Evolutionary conservation across 768 basidiomycete genomes (phyloP), one percentile per base, ranked within the genome.

Genomic region (Tylopilus sp.): DNA sequence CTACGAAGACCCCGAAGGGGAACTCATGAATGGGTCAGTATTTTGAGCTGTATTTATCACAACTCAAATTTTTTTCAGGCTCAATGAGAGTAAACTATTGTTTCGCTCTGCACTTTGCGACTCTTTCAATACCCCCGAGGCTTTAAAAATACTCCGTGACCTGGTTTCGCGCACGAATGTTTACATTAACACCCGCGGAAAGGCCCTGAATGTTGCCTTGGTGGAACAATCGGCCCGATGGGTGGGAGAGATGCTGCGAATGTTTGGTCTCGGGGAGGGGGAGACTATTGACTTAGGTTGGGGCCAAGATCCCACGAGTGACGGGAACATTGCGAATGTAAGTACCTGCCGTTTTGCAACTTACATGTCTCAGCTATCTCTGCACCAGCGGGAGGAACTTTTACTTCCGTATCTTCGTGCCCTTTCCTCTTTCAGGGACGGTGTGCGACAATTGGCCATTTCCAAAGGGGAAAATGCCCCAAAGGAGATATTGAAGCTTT

Each of bases 71-170:
- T 39, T n/a, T 56, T 44, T 42, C 60, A 97, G 93, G 59, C 75
- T 95, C 31, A 77, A 88, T 57, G 73, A 81, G 47, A 81, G 84
- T 42, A 95, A 95, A 67, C 59, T 77, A 38, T 76, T 79, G 8
- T 95, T 99, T 79, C 84, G 91, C 47, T 76, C 73, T 12, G 90
- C 94, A 0, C 83, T 99, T 42, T 95, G 89, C 70, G 95, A 99
- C 69, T 98, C 95, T 0, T 97, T 98, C 78, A 95, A 98, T 67
- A 98, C 97, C 0, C 92, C 94, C 3, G 77, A 73, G 17, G 95
- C 93, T 0, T 69, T 98, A 21, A 78, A 80, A 59, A 73, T 83
- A 50, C 71, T 98, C 17, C 79, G 88, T 12, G 87, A 94, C 53
- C 75, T 98, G 33, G 83, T 98, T 41, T 88, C 89, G 4, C 78